Evolutionary conservation across 139 green algal species (phyloP), one percentile per base, ranked within the genome.

Genomic region (Chlorella sp.): DNA sequence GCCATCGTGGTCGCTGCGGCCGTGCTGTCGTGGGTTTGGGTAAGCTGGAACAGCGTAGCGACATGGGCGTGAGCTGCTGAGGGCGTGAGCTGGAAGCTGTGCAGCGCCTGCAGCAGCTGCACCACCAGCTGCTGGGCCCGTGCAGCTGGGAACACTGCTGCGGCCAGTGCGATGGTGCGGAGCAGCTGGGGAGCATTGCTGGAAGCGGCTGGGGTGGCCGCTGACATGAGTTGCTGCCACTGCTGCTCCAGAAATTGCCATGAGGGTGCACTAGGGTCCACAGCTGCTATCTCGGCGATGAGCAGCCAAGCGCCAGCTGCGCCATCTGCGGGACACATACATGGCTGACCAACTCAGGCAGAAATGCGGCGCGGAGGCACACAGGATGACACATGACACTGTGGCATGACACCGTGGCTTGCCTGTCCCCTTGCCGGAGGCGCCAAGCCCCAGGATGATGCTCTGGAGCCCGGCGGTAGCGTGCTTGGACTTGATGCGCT

Each of bases 181-280:
- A 96, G 83, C 79, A 95, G 69, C 76, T 77, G 62, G 2, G 82
- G 70, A 21, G 76, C 71, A 67, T 83, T 71, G 67, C 85, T 77
- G 25, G 42, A 33, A 67, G 21, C n/a, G 12, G 31, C 33, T 5
- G 2, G 8, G 8, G 65, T 45, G 25, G 23, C 53, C 7, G 41
- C 62, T 21, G 60, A 14, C 17, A 23, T 67, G 31, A 67, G 27
- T 31, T 12, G 59, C 17, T 21, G 31, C 87, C 85, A 93, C 29
- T 73, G 71, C 25, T 80, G 75, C 74, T 91, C 77, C 65, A 95
- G 84, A 71, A 95, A 95, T 60, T 86, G 62, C 91, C 91, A 95
- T 38, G 78, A 92, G 31, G 87, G 82, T 0, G 89, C 90, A 19
- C 62, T 36, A 2, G 88, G 72, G 27, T 90, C 87, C 46, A 86